Base-by-base conservation (phyloP, 352 stramenopile species). In the Globisporangium apiculatum region DNA sequence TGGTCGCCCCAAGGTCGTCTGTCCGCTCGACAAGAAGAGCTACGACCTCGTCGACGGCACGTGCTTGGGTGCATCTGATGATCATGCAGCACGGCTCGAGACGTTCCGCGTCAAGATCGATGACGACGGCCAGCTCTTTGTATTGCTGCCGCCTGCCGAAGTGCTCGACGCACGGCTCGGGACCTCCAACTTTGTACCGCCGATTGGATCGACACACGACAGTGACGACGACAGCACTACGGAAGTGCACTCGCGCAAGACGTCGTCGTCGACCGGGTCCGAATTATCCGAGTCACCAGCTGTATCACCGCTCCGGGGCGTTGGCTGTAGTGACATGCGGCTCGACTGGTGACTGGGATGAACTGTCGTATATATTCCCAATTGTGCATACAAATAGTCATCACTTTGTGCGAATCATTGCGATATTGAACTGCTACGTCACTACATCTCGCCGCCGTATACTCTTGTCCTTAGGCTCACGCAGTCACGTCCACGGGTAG, bases 11-110 rank as follows among this genome's bases (percentile, higher is more conserved):
- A 97, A 97, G 72, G 88, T 97, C 41, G 86, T 88, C 6, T 97
- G 89, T 64, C 91, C 91, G 17, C 77, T 97, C 58, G 88, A 97
- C 79, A 97, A 97, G 78, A 95, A 96, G 61, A 82, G 75, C 64
- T 97, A 96, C 68, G 74, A 75, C 48, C 75, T 97, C 40, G 61
- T 66, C 8, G 76, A 88, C 58, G 89, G 88, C 35, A 65, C 73
- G 43, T 87, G 89, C 61, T 65, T 96, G 55, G 42, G 42, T 5
- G 15, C 8, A 8, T 73, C 60, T 24, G 73, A 62, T n/a, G 87
- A 92, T 4, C 61, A 72, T 15, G 70, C 89, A 40, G 66, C 94
- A 14, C 74, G 76, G 5, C 75, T 97, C 18, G 75, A 97, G 58
- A 94, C 84, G 5, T 97, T 97, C 61, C 76, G 75, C 8, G 73